Evolutionary conservation across 805 yeast species (phyloP).

Genomic region (Myxozyma monticola): DNA sequence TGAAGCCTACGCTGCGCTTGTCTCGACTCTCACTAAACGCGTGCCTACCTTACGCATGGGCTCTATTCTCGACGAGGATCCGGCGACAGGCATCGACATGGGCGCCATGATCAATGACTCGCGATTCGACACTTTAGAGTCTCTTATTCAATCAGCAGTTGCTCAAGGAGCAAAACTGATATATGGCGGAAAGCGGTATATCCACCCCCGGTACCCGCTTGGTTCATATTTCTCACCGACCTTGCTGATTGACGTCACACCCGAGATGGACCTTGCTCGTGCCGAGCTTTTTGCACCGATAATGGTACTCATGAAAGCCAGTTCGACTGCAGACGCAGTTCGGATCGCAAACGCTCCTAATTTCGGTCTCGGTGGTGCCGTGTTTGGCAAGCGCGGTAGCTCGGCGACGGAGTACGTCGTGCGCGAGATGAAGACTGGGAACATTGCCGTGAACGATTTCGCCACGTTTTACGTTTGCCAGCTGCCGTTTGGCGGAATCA

Average conservation of each 20-base stretch:
- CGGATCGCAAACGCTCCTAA: slow-evolving; percentile 77
- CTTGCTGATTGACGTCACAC: slow-evolving; percentile 74
- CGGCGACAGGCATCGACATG: slow-evolving; percentile 69
- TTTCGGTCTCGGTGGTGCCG: slow-evolving; percentile 89
- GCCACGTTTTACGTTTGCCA: slow-evolving; percentile 94
- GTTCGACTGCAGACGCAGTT: slow-evolving; percentile 64
- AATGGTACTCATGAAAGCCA: slow-evolving; percentile 74
- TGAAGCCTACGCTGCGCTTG: slow-evolving; percentile 62
- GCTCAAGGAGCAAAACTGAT: slow-evolving; percentile 75
- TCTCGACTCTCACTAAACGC: slow-evolving; percentile 55
- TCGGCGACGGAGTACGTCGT: slow-evolving; percentile 62
- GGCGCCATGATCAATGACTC: slow-evolving; percentile 90
- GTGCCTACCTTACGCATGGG: slow-evolving; percentile 72
- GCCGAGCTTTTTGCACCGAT: slow-evolving; percentile 96
- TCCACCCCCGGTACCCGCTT: slow-evolving; percentile 90
- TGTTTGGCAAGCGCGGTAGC: slow-evolving; percentile 64
- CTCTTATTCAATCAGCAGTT: slow-evolving; percentile 71
- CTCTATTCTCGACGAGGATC: slow-evolving; percentile 79
- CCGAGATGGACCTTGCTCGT: slow-evolving; percentile 74
- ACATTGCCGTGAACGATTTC: slow-evolving; percentile 95
- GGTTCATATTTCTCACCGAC: slow-evolving; percentile 96
- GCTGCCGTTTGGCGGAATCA: slow-evolving; percentile 93
- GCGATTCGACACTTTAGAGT: slow-evolving; percentile 68
- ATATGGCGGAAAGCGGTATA: slow-evolving; percentile 75
- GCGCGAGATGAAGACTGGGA: slow-evolving; percentile 70